Conservation (phyloP, 192 early-diverging fungal genomes). For the Coemansia sp. region DNA sequence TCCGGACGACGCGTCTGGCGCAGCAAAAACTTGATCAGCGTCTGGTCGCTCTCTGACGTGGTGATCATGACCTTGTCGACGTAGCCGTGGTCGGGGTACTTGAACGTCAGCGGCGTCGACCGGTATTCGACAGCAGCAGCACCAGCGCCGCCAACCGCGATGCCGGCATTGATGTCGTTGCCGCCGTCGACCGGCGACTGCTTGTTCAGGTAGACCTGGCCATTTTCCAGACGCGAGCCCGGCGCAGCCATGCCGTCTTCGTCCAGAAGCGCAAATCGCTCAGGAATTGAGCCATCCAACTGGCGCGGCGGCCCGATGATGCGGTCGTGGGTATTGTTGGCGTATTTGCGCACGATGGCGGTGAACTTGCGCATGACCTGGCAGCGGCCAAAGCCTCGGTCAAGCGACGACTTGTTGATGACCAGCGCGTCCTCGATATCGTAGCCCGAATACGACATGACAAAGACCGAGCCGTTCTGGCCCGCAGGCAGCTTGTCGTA, state of each 20-base stretch:
- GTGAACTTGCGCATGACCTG: conserved; percentile 89
- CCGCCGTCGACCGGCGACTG: conserved; percentile 78
- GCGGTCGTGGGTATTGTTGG: conserved; percentile 85
- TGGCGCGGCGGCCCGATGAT: conserved; percentile 62
- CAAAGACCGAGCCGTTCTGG: conserved; percentile 90
- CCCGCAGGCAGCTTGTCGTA: conserved; percentile 90
- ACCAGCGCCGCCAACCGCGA: conserved; percentile 53
- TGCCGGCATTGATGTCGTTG: conserved; percentile 55
- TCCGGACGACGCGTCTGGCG: conserved; percentile 94
- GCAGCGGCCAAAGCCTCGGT: conserved; percentile 95
- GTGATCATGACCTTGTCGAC: conserved; percentile 92
- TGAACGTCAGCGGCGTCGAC: conserved; percentile 76
- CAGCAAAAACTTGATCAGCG: conserved; percentile 84
- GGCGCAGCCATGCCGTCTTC: conserved; percentile 88
- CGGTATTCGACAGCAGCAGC: conserved; percentile 64
- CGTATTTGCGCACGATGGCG: conserved; percentile 82
- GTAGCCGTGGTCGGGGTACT: conserved; percentile 85
- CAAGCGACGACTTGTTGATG: conserved; percentile 88
- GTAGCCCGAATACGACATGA: conserved; percentile 97
- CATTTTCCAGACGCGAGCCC: conserved; percentile 73
- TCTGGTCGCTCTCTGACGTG: conserved; percentile 91
- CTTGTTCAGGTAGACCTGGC: conserved; percentile 79
- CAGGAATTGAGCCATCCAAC: conserved; percentile 54
- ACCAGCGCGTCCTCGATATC: conserved; percentile 99
- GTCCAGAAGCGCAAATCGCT: conserved; percentile 73